Base-by-base conservation (phyloP, 371 early-diverging fungal genomes). In the Actinomucor elegans region DNA sequence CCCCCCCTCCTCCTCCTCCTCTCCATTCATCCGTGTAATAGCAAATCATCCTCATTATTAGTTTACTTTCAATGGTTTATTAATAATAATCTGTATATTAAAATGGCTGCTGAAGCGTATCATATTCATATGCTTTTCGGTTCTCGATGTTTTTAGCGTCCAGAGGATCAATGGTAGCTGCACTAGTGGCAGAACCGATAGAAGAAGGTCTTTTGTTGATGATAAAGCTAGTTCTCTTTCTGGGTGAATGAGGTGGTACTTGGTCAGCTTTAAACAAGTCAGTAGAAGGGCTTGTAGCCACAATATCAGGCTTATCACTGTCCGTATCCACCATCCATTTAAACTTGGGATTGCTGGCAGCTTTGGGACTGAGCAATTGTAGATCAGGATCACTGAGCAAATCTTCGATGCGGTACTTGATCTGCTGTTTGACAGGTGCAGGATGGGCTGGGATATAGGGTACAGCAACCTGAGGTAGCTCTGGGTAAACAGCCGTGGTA, bases 351-450 rank as follows among this genome's bases (percentile, higher is more conserved):
- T 42, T 62, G 5, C 55, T 48, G 0, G 31, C 18, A 3, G 66
- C 35, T 33, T 60, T 56, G 9, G 55, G 40, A 5, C 40, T 46
- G 3, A 48, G 29, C 7, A 34, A 35, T 46, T 71, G 63, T 12
- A 71, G 44, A 4, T 47, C 58, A 3, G 74, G 71, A 35, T 77
- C 77, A 9, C 71, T 59, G 31, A 77, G 28, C 2, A 77, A 29
- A 14, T 77, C 77, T 33, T 77, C 73, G 47, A 77, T 77, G 18
- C 69, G 52, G 37, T 73, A 73, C 2, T 62, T 59, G 4, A 73
- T 62, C 12, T 52, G 55, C 17, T 61, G 66, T 41, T 66, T 69
- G 5, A 60, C 58, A 4, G 70, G 70, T 17, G 59, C 33, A 18
- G 70, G 70, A 35, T 62, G 61, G 2, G 58, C 20, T 2, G 69